Conservation (phyloP, 2,329 filamentous ascomycete species). For the Aspergillus floridensis region DNA sequence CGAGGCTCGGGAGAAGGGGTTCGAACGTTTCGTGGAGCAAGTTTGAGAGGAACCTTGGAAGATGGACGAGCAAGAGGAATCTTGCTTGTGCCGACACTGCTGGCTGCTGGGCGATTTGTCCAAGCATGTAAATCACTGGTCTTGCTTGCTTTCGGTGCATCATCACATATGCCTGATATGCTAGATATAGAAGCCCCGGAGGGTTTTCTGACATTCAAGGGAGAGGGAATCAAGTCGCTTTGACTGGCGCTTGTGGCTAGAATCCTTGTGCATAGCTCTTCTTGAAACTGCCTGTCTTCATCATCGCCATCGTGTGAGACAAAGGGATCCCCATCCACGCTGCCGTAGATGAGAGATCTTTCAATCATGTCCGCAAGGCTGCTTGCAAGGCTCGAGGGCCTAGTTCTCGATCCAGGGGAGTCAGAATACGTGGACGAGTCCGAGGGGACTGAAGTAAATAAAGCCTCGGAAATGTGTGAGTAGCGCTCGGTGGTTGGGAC, state of each 20-base stretch:
- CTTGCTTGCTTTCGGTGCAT: not conserved
- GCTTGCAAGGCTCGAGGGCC: slow-evolving; percentile 17
- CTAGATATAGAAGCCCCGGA: not conserved
- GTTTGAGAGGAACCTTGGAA: not conserved
- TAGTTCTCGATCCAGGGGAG: slow-evolving; percentile 3
- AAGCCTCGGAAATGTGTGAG: not conserved
- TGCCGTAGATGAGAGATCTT: slow-evolving; percentile 15
- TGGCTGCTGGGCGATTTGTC: not conserved
- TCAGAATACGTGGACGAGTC: slow-evolving; percentile 8
- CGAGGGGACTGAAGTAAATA: not conserved
- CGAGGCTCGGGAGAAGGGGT: not conserved
- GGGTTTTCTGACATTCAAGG: slow-evolving; percentile 9
- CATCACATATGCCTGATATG: not conserved
- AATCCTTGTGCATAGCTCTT: not conserved
- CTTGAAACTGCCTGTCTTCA: not conserved
- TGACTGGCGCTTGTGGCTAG: not conserved
- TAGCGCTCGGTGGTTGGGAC: slow-evolving; percentile 6
- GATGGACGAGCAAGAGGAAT: not conserved
- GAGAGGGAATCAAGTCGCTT: slow-evolving; percentile 6
- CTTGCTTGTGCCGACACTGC: not conserved
- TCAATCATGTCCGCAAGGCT: slow-evolving; percentile 31
- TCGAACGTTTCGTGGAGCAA: not conserved
- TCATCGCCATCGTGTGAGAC: slow-evolving; percentile 8
- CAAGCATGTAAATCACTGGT: not conserved
- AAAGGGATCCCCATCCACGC: slow-evolving; percentile 26